Percentiles rank a stretch among this genome's conserved stretches.
phyloP scores from a whole-genome alignment of 257 asterid genomes.

The Leonotis leonurus region DNA sequence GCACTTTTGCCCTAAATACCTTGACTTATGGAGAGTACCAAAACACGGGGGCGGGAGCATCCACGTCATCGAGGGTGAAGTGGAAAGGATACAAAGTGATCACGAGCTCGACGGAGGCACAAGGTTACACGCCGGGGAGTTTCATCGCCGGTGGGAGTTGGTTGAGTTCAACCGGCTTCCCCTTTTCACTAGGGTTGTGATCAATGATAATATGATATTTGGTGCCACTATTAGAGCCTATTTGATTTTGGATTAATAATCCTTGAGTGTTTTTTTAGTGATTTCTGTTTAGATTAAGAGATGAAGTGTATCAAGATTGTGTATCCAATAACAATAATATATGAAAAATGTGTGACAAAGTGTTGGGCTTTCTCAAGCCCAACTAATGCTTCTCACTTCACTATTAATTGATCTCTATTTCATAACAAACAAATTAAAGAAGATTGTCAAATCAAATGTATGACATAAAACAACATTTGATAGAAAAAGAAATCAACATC shows the following conservation, averaged over 20 bases:
- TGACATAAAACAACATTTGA: too few relatives aligned
- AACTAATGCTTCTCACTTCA: too few relatives aligned
- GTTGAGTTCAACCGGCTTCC: constrained; percentile 52
- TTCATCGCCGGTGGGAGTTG: constrained; percentile 58
- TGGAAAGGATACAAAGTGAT: constrained; percentile 58
- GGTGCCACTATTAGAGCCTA: neutral
- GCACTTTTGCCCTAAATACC: constrained; percentile 45
- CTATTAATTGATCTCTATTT: neutral
- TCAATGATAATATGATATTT: neutral
- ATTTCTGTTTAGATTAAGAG: neutral
- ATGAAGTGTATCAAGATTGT: neutral
- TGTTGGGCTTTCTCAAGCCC: too few relatives aligned
- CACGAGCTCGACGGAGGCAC: constrained; percentile 56
- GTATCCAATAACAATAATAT: too few relatives aligned
- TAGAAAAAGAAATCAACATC: too few relatives aligned
- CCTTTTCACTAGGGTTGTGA: constrained; percentile 44
- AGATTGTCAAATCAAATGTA: neutral
- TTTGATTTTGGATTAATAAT: neutral
- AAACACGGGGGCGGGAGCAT: constrained; percentile 56
- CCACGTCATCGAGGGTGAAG: constrained; percentile 40
- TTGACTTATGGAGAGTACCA: constrained; percentile 48
- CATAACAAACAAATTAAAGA: neutral
- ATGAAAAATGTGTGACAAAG: too few relatives aligned
- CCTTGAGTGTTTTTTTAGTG: neutral
- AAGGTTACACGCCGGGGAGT: constrained; percentile 35